Base-by-base conservation (phyloP, 495 filamentous ascomycete species). In the Penicillium alfredii region DNA sequence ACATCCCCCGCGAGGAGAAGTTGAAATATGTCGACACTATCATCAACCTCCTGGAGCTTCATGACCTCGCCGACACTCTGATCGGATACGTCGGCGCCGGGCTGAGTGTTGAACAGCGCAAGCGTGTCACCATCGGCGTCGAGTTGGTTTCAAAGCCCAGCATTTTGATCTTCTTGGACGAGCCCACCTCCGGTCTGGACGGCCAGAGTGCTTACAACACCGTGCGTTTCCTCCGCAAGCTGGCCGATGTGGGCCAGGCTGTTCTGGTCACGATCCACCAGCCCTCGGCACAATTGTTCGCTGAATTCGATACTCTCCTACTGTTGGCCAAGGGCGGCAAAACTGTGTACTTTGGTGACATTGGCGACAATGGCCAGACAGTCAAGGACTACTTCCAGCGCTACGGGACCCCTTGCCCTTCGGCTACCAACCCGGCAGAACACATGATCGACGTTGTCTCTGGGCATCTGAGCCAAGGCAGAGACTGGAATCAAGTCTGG, bases 371-470 rank as follows among this genome's bases (percentile, higher is more conserved):
- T 38, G 71, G 66, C 11, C 45, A 61, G 4, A 62, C 53, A 49
- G 67, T 44, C 61, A 80, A 51, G 69, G 66, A 60, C 81, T 93
- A 94, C 60, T 94, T 94, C 45, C 76, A 79, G 49, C 69, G 74
- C 30, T 79, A 88, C 51, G 80, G 84, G 18, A 84, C 81, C 3
- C 64, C 73, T 9, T 94, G 87, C 56, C 84, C 84, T 1, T 38
- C 64, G 3, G 75, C 80, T 6, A 78, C 81, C 8, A 97, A 74
- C 39, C 88, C 88, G 11, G 89, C 89, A 6, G 90, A 95, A 54
- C 88, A 84, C 74, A 94, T 96, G 84, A 72, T 96, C 22, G 86
- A 94, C 50, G 82, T 85, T 33, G 89, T 88, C 30, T 56, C 61
- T 9, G 61, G 62, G 3, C 24, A 51, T 8, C 46, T 63, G 1